These are phyloP conservation scores for Sporormia fimetaria DNA, from an alignment of 495 filamentous ascomycete genomes.

Conservation along the genomic window DNA sequence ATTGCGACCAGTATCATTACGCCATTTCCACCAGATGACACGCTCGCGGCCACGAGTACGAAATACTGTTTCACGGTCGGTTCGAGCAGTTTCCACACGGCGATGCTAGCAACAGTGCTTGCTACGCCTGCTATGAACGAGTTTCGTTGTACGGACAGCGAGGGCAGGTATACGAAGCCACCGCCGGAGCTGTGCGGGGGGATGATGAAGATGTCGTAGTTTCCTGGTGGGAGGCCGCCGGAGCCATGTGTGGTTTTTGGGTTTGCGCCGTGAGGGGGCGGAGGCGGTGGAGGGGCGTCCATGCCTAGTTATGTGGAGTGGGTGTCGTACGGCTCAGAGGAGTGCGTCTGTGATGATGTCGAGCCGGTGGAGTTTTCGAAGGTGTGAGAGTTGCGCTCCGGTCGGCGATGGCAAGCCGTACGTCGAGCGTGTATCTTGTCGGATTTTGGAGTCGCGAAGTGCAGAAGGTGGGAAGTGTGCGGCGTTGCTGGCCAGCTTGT, in stretches of 20 bases:
- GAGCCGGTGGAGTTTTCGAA: no score
- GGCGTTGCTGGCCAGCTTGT: neutral
- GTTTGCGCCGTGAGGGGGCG: slow-evolving; percentile 32
- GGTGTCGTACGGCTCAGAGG: neutral
- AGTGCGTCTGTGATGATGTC: neutral
- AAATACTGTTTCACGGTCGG: slow-evolving; percentile 63
- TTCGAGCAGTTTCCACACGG: slow-evolving; percentile 53
- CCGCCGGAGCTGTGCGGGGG: slow-evolving; percentile 83
- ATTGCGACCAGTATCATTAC: slow-evolving; percentile 50
- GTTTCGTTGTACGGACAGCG: slow-evolving; percentile 70
- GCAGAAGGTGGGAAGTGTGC: neutral
- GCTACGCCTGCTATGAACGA: slow-evolving; percentile 81
- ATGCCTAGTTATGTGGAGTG: slow-evolving; percentile 16
- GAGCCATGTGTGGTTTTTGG: slow-evolving; percentile 41
- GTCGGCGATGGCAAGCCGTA: no score
- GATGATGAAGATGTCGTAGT: slow-evolving; percentile 96
- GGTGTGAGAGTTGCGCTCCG: no score
- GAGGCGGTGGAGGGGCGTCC: slow-evolving; percentile 31
- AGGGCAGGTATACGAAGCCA: slow-evolving; percentile 90
- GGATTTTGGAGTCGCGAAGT: neutral
- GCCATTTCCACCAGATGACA: slow-evolving; percentile 43
- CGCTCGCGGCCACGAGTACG: slow-evolving; percentile 45
- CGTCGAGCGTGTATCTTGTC: neutral
- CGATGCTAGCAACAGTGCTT: slow-evolving; percentile 55
- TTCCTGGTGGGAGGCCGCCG: slow-evolving; percentile 58